A percentile compares a stretch with the other conserved stretches of the same genome.
Conservation (phyloP, 768 basidiomycete species). For the Podaxis mareebaensis region DNA sequence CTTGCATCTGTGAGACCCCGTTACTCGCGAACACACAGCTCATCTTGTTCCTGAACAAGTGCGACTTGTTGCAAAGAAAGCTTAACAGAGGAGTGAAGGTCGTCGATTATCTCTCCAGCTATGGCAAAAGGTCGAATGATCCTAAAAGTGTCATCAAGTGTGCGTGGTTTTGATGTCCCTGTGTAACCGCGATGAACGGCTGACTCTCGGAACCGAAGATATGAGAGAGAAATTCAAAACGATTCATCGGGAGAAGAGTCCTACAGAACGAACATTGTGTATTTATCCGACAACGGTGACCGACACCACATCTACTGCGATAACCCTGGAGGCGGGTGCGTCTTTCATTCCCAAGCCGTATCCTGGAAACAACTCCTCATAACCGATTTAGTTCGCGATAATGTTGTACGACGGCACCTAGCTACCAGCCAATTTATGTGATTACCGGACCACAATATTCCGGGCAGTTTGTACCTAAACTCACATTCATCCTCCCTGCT, state of each 20-base stretch:
- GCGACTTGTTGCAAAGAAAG: constrained; percentile 68
- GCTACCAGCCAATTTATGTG: constrained; percentile 52
- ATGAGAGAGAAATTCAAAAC: constrained; percentile 71
- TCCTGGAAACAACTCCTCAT: background rate
- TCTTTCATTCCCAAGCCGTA: background rate
- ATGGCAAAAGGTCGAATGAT: constrained; percentile 71
- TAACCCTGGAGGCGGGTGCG: background rate
- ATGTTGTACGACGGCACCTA: constrained; percentile 60
- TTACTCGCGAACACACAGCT: constrained; percentile 61
- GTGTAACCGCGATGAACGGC: background rate
- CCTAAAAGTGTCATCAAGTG: constrained; percentile 62
- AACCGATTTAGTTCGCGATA: constrained; percentile 48
- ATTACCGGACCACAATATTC: constrained; percentile 10
- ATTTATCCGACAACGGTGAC: constrained; percentile 72
- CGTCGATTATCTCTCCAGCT: constrained; percentile 61
- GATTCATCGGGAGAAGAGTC: constrained; percentile 58
- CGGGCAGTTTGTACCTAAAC: too few species aligned
- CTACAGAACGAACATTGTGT: constrained; percentile 55
- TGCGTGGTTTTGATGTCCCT: constrained; percentile 33
- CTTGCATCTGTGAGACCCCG: constrained; percentile 63
- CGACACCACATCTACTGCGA: constrained; percentile 36
- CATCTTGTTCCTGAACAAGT: constrained; percentile 67
- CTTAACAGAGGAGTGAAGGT: constrained; percentile 59
- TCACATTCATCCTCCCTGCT: too few species aligned
- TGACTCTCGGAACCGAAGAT: constrained; percentile 37